These are phyloP conservation scores for Curvularia verruculosa DNA, from an alignment of 2,329 filamentous ascomycete species.

Conservation along the genomic window DNA sequence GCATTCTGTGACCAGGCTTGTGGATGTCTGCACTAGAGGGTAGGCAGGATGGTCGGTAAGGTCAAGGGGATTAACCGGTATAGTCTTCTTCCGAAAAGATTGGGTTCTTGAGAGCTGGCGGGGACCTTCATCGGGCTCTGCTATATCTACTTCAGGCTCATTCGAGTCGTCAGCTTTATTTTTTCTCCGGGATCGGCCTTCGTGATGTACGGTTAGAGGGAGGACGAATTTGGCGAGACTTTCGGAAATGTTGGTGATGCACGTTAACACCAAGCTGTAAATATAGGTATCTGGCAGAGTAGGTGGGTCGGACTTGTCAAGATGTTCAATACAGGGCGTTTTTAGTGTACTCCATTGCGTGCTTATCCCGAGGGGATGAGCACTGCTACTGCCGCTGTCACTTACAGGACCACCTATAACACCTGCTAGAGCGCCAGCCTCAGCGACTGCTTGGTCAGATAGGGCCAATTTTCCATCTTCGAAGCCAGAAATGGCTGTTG, in stretches of 20 bases:
- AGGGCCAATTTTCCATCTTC: slow-evolving; percentile 63
- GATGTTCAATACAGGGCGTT: slow-evolving; percentile 87
- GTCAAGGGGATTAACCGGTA: slow-evolving; percentile 82
- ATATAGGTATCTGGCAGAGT: slow-evolving; percentile 88
- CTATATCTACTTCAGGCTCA: slow-evolving; percentile 26
- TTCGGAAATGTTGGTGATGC: slow-evolving; percentile 88
- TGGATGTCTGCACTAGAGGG: slow-evolving; percentile 75
- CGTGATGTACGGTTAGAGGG: slow-evolving; percentile 83
- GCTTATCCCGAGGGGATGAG: slow-evolving; percentile 78
- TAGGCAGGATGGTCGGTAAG: slow-evolving; percentile 75
- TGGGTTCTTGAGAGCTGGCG: slow-evolving; percentile 63
- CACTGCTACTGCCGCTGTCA: slow-evolving; percentile 60
- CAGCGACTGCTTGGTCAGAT: slow-evolving; percentile 84
- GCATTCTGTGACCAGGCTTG: slow-evolving; percentile 83
- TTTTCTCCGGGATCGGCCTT: slow-evolving; percentile 56
- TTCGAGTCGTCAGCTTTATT: slow-evolving; percentile 49
- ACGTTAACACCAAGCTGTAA: slow-evolving; percentile 86
- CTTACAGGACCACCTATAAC: slow-evolving; percentile 76
- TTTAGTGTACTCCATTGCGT: slow-evolving; percentile 88
- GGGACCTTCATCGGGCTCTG: slow-evolving; percentile 32
- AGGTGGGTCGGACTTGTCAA: slow-evolving; percentile 89
- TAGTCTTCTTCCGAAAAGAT: slow-evolving; percentile 75
- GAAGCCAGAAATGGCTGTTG: slow-evolving; percentile 74
- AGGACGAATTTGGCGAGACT: slow-evolving; percentile 92
- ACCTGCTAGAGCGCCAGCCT: slow-evolving; percentile 84